Conservation (phyloP, 2,329 filamentous ascomycete species). For the Cercospora sojina region DNA sequence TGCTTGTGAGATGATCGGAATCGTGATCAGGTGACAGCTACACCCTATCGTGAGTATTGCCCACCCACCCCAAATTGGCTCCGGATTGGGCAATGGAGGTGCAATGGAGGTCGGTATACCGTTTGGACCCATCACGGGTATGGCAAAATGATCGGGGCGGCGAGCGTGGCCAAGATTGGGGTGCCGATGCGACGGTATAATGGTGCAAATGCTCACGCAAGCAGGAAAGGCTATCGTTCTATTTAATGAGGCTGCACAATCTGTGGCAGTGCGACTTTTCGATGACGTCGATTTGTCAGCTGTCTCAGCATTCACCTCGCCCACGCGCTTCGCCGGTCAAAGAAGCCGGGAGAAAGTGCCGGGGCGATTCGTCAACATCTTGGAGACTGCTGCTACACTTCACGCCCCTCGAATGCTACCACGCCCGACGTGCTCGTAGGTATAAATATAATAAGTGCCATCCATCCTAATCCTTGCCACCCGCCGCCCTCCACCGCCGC, state of each 20-base stretch:
- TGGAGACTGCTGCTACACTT: not conserved
- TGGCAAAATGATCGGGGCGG: not conserved
- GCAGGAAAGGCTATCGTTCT: not conserved
- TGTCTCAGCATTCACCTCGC: not conserved
- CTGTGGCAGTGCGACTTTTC: not conserved
- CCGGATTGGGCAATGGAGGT: not conserved
- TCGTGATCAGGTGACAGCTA: not conserved
- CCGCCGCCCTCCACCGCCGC: not conserved
- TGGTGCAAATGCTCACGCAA: not conserved
- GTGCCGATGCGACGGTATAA: not conserved
- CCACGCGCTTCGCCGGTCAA: not conserved
- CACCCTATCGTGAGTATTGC: not conserved
- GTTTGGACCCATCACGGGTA: not conserved
- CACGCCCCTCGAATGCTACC: not conserved
- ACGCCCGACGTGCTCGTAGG: conserved; percentile 1
- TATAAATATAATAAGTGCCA: not conserved
- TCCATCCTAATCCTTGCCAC: conserved; percentile 5
- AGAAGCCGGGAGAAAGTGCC: not conserved
- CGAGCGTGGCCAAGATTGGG: not conserved
- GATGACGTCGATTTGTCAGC: conserved; percentile 3
- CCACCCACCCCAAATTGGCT: not conserved
- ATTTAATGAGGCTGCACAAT: not conserved
- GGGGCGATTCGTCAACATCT: not conserved
- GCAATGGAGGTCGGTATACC: not conserved
- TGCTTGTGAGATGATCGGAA: not conserved